Base-by-base conservation (phyloP, 352 stramenopile genomes). In the Globisporangium takayamanum region DNA sequence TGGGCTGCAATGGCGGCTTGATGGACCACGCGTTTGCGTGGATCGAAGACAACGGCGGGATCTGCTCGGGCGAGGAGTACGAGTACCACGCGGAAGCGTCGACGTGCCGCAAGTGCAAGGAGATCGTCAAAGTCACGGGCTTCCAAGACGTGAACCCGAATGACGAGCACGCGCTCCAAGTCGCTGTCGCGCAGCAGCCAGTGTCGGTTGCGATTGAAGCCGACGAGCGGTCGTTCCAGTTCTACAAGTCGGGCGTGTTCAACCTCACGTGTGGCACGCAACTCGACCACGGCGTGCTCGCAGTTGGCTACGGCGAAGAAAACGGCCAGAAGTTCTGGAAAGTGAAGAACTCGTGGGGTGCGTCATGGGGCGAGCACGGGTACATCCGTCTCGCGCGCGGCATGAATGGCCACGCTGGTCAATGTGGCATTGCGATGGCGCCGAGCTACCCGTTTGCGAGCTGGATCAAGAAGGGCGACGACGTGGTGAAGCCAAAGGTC, bases 11-110 rank as follows among this genome's bases (percentile, higher is more conserved):
- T 61, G 97, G 97, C 28, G 97, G 97, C 30, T 72, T 98, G 15
- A 99, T 99, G 96, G 94, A 98, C 75, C 96, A 98, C 67, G 96
- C 95, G 11, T 99, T 99, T 67, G 73, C 88, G 18, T 99, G 94
- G 77, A 97, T 99, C 59, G 87, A 98, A 63, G 72, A 84, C 47
- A 78, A 96, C 54, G 81, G 80, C 26, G 95, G 95, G 16, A 73
- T 99, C n/a, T 99, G 94, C 71, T 87, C 76, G 15, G 96, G 99
- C 66, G 76, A 80, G 0, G 94, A 98, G 55, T 99, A 99, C 69
- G 84, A 92, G n/a, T 99, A 99, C 72, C 69, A 80, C 44, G 89
- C 72, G 15, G 74, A 83, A 54, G 73, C 78, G n/a, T 70, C 74
- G 30, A 78, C 80, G 26, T 96, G 87, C 74, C 78, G 70, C 42